Base-by-base conservation (phyloP, 1,284 basidiomycete genomes). In the Bjerkandera adusta region DNA sequence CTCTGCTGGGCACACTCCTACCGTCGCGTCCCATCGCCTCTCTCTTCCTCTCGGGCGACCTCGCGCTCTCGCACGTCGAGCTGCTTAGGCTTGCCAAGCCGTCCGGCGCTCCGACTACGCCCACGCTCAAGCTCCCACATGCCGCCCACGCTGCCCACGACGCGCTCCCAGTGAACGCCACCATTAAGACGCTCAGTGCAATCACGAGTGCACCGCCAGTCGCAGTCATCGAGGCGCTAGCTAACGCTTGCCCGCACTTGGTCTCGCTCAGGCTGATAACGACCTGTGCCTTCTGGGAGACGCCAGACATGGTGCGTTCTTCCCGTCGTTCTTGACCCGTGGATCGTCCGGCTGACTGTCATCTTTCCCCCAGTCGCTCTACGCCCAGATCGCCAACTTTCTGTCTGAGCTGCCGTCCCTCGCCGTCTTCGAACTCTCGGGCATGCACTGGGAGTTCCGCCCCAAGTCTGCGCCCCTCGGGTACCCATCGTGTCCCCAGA, bases 361-460 rank as follows among this genome's bases (percentile, higher is more conserved):
- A 46, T 22, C 36, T 30, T 38, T 51, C 48, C 45, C 40, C 30
- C 53, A 86, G 85, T 68, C 71, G 21, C 84, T 85, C 59, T 84
- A 83, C 58, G 67, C 77, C 41, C 72, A 81, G 52, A 76, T 85
- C 38, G 75, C 82, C 42, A 66, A 67, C 27, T 69, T 70, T 10
- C 71, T 88, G 51, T 68, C 72, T n/a, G 71, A 71, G 3, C 72
- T 88, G 50, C 68, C 75, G 16, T 63, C 73, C 42, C 70, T 89
- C 22, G 65, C 72, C 49, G 74, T 75, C 34, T 86, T 88, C 58
- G 85, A 88, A 59, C 73, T 88, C 27, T 83, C 75, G 36, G 85
- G 86, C 27, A 78, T 87, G 66, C 82, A 83, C 52, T 89, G 85
- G 84, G 71, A 59, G 36, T 59, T 58, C 21, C 60, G 64, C 24